Evolutionary conservation across 352 stramenopile genomes (phyloP), one percentile per base, ranked within the genome.

Genomic region (Phytophthora fragariaefolia): DNA sequence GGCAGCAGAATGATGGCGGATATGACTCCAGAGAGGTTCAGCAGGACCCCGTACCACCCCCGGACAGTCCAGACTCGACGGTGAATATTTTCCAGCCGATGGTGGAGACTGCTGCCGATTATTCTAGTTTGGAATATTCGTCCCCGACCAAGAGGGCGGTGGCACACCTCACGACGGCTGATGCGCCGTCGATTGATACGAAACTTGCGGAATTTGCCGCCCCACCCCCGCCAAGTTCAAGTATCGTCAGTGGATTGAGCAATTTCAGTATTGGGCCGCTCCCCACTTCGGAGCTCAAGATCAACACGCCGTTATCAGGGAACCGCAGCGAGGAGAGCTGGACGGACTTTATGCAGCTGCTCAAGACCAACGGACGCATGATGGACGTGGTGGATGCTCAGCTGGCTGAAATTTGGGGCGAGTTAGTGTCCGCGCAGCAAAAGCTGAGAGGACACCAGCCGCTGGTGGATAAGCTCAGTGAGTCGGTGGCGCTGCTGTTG

Each of bases 271-370:
- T 73, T 30, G 71, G 59, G 17, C 47, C 60, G n/a, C 45, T 63
- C 15, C 51, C 60, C 13, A 20, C 63, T 13, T 71, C 68, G 0
- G 48, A 77, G 49, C 57, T 71, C 13, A 74, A 63, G 23, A 55
- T 69, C 4, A 58, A 73, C 15, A 32, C 66, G 7, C 52, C 66
- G 22, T n/a, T 75, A n/a, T 59, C 56, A 50, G 40, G 36, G 2
- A 65, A 73, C 18, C 58, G 27, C 3, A 70, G 63, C 9, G 71
- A 82, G 48, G 71, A 73, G 49, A 57, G 64, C 56, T 79, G 71
- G 67, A 60, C 43, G 30, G 57, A 77, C 17, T 79, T 86, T 26
- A 78, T 80, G 51, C 32, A 62, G 48, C 59, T 83, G 34, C 52
- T 83, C 15, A 65, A 82, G 17, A 58, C 73, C 48, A 72, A 73